Evolutionary conservation across 1,284 basidiomycete species (phyloP), one percentile per base, ranked within the genome.

Genomic region (Rhodotorula sp.): DNA sequence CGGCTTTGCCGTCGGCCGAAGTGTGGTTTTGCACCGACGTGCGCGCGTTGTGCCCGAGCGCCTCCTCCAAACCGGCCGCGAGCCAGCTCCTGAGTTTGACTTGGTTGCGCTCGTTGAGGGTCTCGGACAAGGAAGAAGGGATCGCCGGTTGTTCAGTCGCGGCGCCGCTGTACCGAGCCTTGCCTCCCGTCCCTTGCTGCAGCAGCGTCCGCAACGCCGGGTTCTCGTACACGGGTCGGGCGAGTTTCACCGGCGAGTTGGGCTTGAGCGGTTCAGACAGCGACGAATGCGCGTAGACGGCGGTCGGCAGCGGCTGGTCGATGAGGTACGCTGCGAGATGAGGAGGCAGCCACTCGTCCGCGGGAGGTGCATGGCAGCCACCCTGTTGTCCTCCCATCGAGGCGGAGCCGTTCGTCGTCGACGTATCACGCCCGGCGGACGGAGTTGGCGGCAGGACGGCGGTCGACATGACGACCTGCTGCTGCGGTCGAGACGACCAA

Each of bases 251-350:
- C 39, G 16, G 12, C 60, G 54, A 56, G 15, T 56, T 56, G 26
- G 26, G 54, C 18, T 56, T 56, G 54, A 56, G n/a, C 54, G 54
- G 54, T 29, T 18, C 29, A 5, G 49, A 21, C 8, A 72, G 31
- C 12, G 49, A 46, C 20, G 39, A 26, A n/a, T 72, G 66, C 5
- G 65, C 23, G 57, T 56, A 68, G 26, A 65, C 46, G 39, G 56
- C 48, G 16, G 58, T 46, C 18, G 70, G 64, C 7, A 72, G 39
- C 5, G 70, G 64, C 7, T 61, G 49, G 56, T 72, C 70, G 49
- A 39, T 26, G n/a, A 72, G 64, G 66, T 72, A 72, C 56, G 59
- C 61, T 52, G 62, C 48, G 12, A 72, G 43, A 16, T 52, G 29
- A 3, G 59, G 49, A 3, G 62, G 62, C 12, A 68, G 34, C 23